These are phyloP conservation scores for Penicillium daleae DNA, from an alignment of 495 filamentous ascomycete genomes.

Conservation along the genomic window DNA sequence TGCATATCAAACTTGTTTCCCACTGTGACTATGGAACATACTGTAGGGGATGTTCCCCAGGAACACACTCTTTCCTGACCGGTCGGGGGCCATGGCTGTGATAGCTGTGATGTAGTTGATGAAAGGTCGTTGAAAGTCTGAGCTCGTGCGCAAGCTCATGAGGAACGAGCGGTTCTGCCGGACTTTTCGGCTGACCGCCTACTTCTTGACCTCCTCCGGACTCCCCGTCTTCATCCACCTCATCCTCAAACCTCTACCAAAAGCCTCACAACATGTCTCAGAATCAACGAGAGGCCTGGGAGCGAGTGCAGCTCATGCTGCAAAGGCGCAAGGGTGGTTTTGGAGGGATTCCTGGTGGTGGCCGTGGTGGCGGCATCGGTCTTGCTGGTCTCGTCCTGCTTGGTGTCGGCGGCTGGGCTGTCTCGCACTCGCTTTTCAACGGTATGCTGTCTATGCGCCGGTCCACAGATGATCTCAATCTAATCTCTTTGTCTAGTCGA, in stretches of 20 bases:
- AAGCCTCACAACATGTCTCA: conserved; percentile 52
- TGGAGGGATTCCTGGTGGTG: conserved; percentile 52
- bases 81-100: conserved; percentile 58
- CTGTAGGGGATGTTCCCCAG: conserved; percentile 82
- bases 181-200: conserved; percentile 30
- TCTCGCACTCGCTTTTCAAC: conserved; percentile 94
- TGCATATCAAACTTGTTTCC: background rate
- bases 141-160: conserved; percentile 7
- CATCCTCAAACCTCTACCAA: conserved; percentile 17
- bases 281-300: conserved; percentile 67
- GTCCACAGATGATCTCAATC: conserved; percentile 1
- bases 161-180: conserved; percentile 31
- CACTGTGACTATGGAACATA: conserved; percentile 21
- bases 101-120: conserved; percentile 12
- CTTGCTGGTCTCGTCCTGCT: conserved; percentile 57
- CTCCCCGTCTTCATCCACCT: conserved; percentile 30
- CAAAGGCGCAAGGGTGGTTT: conserved; percentile 54
- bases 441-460: conserved; percentile 42
- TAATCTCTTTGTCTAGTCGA: conserved; percentile 69
- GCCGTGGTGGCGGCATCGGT: conserved; percentile 50
- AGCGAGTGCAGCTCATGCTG: conserved; percentile 64
- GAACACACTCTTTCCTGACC: conserved; percentile 70
- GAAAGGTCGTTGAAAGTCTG: conserved; percentile 11
- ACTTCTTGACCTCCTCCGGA: conserved; percentile 30
- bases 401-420: conserved; percentile 63